Conservation (phyloP, 208 protist species). For the Trypanosoma vivax region DNA sequence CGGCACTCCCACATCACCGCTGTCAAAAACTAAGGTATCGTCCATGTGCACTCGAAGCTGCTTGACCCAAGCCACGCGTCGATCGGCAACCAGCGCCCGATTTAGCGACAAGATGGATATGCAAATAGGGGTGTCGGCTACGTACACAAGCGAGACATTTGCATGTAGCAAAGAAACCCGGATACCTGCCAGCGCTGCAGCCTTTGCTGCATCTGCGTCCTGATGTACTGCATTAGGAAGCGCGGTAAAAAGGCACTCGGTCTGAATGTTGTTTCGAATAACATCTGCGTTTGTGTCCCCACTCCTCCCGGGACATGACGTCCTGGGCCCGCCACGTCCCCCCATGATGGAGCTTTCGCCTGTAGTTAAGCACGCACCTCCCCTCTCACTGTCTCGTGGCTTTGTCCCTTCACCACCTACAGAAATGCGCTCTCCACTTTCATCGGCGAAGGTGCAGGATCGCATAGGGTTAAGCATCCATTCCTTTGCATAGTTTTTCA, state of each 20-base stretch:
- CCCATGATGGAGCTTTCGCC: conserved; percentile 7
- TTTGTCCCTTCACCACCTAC: neutral
- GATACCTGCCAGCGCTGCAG: conserved; percentile 3
- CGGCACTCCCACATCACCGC: conserved; percentile 33
- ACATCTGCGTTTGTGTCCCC: conserved; percentile 26
- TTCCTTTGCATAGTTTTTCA: conserved; percentile 47
- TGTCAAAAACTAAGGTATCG: conserved; percentile 55
- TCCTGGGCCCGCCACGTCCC: no score
- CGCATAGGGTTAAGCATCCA: conserved; percentile 49
- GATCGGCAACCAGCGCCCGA: conserved; percentile 30
- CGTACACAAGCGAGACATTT: conserved; percentile 42
- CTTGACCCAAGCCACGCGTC: conserved; percentile 44
- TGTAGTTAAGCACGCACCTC: neutral
- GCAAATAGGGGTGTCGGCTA: conserved; percentile 57
- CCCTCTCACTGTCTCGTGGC: neutral
- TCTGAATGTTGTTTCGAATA: conserved; percentile 10
- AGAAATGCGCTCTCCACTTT: conserved; percentile 30
- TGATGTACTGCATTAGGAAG: conserved; percentile 5
- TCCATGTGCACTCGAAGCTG: conserved; percentile 46
- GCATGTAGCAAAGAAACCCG: conserved; percentile 26
- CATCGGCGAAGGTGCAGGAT: conserved; percentile 45
- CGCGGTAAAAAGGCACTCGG: conserved; percentile 8
- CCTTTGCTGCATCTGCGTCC: conserved; percentile 1
- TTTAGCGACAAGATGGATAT: conserved; percentile 36
- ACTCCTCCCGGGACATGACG: no score